Evolutionary conservation across 2,329 filamentous ascomycete genomes (phyloP), one percentile per base, ranked within the genome.

Genomic region (Clarireedia hainanense): DNA sequence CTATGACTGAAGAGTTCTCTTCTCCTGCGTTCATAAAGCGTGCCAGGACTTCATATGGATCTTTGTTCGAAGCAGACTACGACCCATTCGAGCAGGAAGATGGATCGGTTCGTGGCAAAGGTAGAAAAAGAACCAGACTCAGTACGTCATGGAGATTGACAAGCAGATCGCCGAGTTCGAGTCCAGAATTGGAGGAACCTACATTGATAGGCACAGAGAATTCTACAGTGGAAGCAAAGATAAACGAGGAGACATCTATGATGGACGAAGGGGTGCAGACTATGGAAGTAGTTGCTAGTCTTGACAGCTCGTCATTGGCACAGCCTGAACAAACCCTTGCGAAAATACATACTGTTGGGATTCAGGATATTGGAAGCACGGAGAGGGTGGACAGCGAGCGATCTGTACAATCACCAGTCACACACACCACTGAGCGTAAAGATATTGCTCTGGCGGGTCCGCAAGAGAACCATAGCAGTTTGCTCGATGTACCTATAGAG

Each of bases 11-110:
- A 17, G 80, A 86, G 62, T 94, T 84, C 73, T 76, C 80, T 4
- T 95, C 90, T 2, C 91, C 91, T 0, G 88, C 89, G 0, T 95
- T 95, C 63, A 72, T 89, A 20, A 91, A 88, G 68, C 79, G 86
- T 52, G 79, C 81, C 14, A 78, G 86, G 55, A 73, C 86, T 4
- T 91, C 87, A 0, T 86, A 86, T 55, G 85, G 85, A 1, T 81
- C 83, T 0, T 71, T 86, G 0, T 81, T 86, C 50, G 81, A 87
- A 60, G 78, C 78, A 4, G 77, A 77, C 1, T 78, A 83, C 60
- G 84, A 91, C 63, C 80, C 84, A 3, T 85, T 92, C 51, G 69
- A 67, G 14, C 84, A 89, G 57, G 86, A 88, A 26, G 83, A 88
- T 68, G 80, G 80, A 1, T 77, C 77, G 43, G 73, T 80, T 24